Conservation (phyloP, 495 filamentous ascomycete species). For the Neurospora sublineolata region DNA sequence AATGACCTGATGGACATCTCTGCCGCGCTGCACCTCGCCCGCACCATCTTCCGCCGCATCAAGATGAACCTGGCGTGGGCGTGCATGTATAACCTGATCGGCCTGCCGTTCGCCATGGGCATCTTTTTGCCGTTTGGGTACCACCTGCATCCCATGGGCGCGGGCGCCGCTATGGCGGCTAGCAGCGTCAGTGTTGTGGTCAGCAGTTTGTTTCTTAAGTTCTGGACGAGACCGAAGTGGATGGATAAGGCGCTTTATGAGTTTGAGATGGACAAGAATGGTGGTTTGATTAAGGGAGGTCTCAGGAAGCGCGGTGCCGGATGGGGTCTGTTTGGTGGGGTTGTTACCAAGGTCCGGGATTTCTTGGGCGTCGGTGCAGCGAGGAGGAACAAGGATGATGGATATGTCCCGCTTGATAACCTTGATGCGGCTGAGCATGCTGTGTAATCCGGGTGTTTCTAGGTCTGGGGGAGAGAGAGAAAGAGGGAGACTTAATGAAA, state of each 20-base stretch:
- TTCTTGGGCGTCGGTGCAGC: slow-evolving; percentile 20
- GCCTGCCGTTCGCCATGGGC: slow-evolving; percentile 94
- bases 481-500: not conserved
- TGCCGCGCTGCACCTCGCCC: slow-evolving; percentile 68
- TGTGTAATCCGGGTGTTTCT: slow-evolving; percentile 3
- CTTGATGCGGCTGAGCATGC: slow-evolving; percentile 24
- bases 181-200: slow-evolving; percentile 84
- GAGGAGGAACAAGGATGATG: slow-evolving; percentile 35
- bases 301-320: slow-evolving; percentile 32
- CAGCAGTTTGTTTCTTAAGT: slow-evolving; percentile 71
- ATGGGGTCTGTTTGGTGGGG: slow-evolving; percentile 32
- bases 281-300: slow-evolving; percentile 12
- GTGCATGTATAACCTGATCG: slow-evolving; percentile 83
- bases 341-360: slow-evolving; percentile 31
- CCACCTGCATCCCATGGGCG: slow-evolving; percentile 87
- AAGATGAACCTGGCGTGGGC: slow-evolving; percentile 89
- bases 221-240: slow-evolving; percentile 80
- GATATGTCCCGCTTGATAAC: slow-evolving; percentile 45
- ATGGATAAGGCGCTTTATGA: slow-evolving; percentile 61
- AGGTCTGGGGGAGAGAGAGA: not conserved
- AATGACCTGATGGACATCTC: slow-evolving; percentile 87
- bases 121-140: slow-evolving; percentile 79
- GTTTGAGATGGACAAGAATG: not conserved
- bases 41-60: slow-evolving; percentile 82
- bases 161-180: slow-evolving; percentile 86